A percentile compares a stretch with the other conserved stretches of the same genome.
These are phyloP conservation scores for Nicotiana obtusifolia DNA, from an alignment of 257 asterid genomes.

Conservation along the genomic window DNA sequence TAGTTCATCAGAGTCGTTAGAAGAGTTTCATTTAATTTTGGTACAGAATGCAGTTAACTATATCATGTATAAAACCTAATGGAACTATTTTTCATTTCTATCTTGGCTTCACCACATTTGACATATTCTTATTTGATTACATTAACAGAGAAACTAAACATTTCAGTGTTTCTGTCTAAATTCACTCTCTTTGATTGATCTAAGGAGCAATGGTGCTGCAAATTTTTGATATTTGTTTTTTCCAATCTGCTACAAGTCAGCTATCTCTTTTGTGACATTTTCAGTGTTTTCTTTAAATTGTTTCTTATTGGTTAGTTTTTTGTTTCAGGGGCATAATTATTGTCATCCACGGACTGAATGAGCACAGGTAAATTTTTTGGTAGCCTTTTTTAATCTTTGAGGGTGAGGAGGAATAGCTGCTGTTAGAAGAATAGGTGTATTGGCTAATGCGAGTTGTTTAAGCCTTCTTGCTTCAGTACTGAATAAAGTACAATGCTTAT, in stretches of 20 bases:
- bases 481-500: not conserved
- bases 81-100: not conserved
- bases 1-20: not conserved
- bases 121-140: not conserved
- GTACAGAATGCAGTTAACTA: not conserved
- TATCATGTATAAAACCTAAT: not conserved
- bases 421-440: not conserved
- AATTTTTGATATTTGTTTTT: constrained; percentile 19
- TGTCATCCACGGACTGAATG: constrained; percentile 94
- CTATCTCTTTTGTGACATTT: not conserved
- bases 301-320: not conserved
- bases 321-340: constrained; percentile 83
- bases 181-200: constrained; percentile 10
- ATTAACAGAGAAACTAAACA: not conserved
- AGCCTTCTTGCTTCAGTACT: not conserved
- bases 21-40: not conserved
- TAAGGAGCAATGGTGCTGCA: constrained; percentile 20
- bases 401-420: not conserved
- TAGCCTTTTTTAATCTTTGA: not conserved
- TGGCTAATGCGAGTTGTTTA: not conserved
- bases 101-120: not conserved
- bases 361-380: constrained; percentile 61
- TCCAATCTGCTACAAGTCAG: not conserved
- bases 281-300: not conserved
- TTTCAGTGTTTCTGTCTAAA: not conserved